Conservation (phyloP, 805 yeast species). For the Hanseniaspora valbyensis region DNA sequence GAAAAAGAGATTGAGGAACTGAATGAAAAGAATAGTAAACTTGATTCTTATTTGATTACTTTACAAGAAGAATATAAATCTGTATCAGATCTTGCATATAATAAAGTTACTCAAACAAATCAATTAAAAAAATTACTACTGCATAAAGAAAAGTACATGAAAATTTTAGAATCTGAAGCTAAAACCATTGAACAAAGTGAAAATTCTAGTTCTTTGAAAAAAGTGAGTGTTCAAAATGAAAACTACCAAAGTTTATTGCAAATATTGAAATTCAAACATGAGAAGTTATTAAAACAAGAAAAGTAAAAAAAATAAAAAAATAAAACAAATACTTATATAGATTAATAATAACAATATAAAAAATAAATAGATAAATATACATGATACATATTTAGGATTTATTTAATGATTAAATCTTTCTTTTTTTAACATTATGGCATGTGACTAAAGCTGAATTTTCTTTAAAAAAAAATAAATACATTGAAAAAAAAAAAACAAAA, state of each 20-base stretch:
- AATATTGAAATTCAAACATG: not conserved
- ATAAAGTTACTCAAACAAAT: not conserved
- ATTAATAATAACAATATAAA: not conserved
- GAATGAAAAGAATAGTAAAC: not conserved
- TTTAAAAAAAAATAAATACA: no score
- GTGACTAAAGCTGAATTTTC: no score
- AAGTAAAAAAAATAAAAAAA: not conserved
- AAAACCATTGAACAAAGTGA: no score
- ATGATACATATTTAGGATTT: no score
- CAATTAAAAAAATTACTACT: slow-evolving; percentile 1
- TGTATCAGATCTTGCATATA: slow-evolving; percentile 1
- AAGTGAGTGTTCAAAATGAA: not conserved
- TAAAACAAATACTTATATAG: no score
- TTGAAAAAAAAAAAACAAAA: no score
- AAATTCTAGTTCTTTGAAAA: no score
- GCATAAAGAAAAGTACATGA: slow-evolving; percentile 1
- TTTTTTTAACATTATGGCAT: no score
- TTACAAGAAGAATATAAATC: slow-evolving; percentile 9
- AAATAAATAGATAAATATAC: not conserved
- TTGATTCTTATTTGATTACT: not conserved
- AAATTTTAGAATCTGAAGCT: not conserved
- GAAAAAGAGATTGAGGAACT: not conserved
- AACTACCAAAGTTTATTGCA: slow-evolving; percentile 2
- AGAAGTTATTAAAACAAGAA: not conserved
- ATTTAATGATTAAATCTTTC: no score